These are phyloP conservation scores for Dryas drummondii DNA, from an alignment of 306 rosid genomes.

Conservation along the genomic window DNA sequence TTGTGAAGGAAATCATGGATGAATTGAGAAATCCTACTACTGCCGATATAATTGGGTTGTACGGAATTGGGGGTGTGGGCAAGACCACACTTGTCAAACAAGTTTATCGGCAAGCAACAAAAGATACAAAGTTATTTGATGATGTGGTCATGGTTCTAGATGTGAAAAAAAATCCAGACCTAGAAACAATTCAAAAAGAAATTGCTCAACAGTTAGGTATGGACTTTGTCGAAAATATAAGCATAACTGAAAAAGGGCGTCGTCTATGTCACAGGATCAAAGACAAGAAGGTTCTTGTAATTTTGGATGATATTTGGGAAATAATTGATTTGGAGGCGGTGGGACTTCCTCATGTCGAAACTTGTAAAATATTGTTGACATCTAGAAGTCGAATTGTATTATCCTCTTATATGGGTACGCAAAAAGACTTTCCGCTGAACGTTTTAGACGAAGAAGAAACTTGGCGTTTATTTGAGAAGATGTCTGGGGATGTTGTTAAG, in stretches of 20 bases:
- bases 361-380: constrained; percentile 34
- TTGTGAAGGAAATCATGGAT: neutral
- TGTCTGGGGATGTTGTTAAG: constrained; percentile 8
- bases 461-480: constrained; percentile 29
- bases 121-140: neutral
- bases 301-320: constrained; percentile 35
- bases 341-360: constrained; percentile 25
- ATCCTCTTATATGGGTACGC: constrained; percentile 13
- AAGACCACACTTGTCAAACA: constrained; percentile 25
- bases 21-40: neutral
- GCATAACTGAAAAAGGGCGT: neutral
- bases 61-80: constrained; percentile 27
- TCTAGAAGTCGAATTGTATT: constrained; percentile 25
- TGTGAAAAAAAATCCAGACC: neutral
- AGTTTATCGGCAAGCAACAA: neutral
- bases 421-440: constrained; percentile 20
- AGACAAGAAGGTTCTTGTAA: constrained; percentile 1
- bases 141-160: neutral
- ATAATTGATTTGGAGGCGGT: constrained; percentile 16
- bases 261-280: constrained; percentile 2
- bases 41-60: constrained; percentile 11
- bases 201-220: neutral
- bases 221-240: neutral
- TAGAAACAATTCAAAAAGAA: neutral
- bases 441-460: constrained; percentile 23